Percentiles rank a stretch among this genome's conserved stretches.
These are phyloP conservation scores for Chrysosporium keratinophilum DNA, from an alignment of 2,329 filamentous ascomycete genomes.

Conservation along the genomic window DNA sequence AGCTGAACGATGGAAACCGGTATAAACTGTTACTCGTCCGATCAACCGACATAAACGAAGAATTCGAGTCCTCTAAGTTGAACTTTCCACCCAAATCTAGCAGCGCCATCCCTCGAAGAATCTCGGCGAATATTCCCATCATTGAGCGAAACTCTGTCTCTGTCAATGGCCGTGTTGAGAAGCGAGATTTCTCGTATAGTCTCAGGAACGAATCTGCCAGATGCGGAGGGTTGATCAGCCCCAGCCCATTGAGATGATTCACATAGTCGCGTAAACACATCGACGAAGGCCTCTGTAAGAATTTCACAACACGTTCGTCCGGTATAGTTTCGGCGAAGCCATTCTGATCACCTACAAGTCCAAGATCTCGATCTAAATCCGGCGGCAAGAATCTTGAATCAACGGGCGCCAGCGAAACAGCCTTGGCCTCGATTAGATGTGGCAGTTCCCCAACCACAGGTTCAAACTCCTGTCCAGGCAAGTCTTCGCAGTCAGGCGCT, in stretches of 20 bases:
- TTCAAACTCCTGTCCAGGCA: conserved; percentile 72
- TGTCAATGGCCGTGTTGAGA: conserved; percentile 59
- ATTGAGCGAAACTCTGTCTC: conserved; percentile 63
- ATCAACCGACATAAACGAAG: conserved; percentile 9
- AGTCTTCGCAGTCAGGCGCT: conserved; percentile 61
- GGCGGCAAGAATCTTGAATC: conserved; percentile 35
- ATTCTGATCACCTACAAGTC: conserved; percentile 23
- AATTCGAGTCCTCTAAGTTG: background rate
- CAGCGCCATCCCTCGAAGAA: conserved; percentile 64
- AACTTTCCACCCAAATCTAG: conserved; percentile 36
- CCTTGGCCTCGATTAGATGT: conserved; percentile 83
- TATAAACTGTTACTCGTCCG: conserved; percentile 1
- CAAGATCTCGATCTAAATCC: background rate
- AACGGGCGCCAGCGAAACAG: conserved; percentile 68
- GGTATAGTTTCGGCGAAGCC: conserved; percentile 38
- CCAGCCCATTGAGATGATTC: conserved; percentile 55
- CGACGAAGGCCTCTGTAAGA: conserved; percentile 58
- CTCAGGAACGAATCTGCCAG: conserved; percentile 53
- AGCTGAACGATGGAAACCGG: conserved; percentile 9
- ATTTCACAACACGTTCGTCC: conserved; percentile 56
- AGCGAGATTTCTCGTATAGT: conserved; percentile 75
- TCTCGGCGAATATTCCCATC: conserved; percentile 74
- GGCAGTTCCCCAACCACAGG: conserved; percentile 75
- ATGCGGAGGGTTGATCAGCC: conserved; percentile 48
- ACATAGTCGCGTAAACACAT: conserved; percentile 77